phyloP scores from a whole-genome alignment of 371 early-diverging fungal genomes.

The Chytridium lagenaria region DNA sequence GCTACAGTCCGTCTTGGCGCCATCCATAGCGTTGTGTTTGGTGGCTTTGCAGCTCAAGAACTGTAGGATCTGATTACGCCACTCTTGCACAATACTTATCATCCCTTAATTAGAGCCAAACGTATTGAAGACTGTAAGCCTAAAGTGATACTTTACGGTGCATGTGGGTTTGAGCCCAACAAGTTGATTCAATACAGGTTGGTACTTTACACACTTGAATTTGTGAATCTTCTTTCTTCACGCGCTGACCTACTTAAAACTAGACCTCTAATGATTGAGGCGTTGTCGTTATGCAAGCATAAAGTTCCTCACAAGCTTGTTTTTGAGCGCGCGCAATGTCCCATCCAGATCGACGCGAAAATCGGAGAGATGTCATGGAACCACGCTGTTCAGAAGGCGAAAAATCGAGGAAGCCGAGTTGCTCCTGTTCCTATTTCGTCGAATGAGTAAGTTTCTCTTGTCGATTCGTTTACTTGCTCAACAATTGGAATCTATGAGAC shows the following conservation, averaged over 20 bases:
- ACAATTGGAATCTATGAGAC: slow-evolving; percentile 37
- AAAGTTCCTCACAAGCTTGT: slow-evolving; percentile 63
- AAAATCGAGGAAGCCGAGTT: background rate
- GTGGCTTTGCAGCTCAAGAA: slow-evolving; percentile 84
- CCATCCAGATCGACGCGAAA: slow-evolving; percentile 54
- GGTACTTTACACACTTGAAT: slow-evolving; percentile 1
- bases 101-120: slow-evolving; percentile 58
- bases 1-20: slow-evolving; percentile 95
- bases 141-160: slow-evolving; percentile 73
- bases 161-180: slow-evolving; percentile 79
- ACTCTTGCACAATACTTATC: background rate
- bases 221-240: too few species aligned
- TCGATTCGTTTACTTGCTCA: slow-evolving; percentile 32
- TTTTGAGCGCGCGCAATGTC: slow-evolving; percentile 63
- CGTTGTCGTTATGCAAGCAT: slow-evolving; percentile 61
- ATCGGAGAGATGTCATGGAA: slow-evolving; percentile 68
- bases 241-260: too few species aligned
- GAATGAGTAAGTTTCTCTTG: slow-evolving; percentile 63
- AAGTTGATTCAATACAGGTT: slow-evolving; percentile 70
- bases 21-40: slow-evolving; percentile 83
- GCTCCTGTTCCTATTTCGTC: slow-evolving; percentile 69
- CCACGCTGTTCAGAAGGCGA: slow-evolving; percentile 53
- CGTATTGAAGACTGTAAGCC: slow-evolving; percentile 81
- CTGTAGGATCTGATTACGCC: slow-evolving; percentile 46
- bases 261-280: slow-evolving; percentile 69